Evolutionary conservation across 2,329 filamentous ascomycete genomes (phyloP).

Genomic region (Ophiosphaerella narmari): DNA sequence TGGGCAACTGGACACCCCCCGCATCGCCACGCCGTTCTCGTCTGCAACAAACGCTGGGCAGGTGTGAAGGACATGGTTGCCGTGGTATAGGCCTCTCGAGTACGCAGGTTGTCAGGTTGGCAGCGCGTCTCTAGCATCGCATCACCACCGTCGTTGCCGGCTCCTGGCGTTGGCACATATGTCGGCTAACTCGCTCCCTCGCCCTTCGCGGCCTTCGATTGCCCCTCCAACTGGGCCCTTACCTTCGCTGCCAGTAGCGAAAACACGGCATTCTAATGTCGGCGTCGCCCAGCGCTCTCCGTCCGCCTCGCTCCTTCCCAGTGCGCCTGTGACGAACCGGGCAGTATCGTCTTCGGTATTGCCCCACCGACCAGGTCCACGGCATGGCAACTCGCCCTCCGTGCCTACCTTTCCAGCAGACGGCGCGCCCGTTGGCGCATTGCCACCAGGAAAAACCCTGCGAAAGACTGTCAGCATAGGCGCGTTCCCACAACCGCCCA

Average conservation of each 20-base stretch:
- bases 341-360: conserved; percentile 41
- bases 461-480: conserved; percentile 93
- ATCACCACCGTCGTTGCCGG: conserved; percentile 7
- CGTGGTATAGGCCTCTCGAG: conserved; percentile 20
- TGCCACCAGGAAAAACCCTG: conserved; percentile 65
- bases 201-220: conserved; percentile 63
- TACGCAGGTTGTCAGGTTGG: conserved; percentile 16
- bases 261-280: conserved; percentile 65
- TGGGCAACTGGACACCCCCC: conserved; percentile 6
- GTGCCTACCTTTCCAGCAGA: conserved; percentile 56
- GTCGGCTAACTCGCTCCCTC: conserved; percentile 66
- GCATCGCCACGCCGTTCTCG: conserved; percentile 3
- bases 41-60: conserved; percentile 2
- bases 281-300: conserved; percentile 32
- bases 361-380: conserved; percentile 31
- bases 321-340: conserved; percentile 26
- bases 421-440: conserved; percentile 41
- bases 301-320: conserved; percentile 35
- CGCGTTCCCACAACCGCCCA: conserved; percentile 88
- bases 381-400: conserved; percentile 39
- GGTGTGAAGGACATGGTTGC: conserved; percentile 34
- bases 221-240: conserved; percentile 74
- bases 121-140: conserved; percentile 10
- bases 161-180: conserved; percentile 24
- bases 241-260: conserved; percentile 73